Conservation (phyloP, 139 green algal species). For the Chlamydomonas sp. region DNA sequence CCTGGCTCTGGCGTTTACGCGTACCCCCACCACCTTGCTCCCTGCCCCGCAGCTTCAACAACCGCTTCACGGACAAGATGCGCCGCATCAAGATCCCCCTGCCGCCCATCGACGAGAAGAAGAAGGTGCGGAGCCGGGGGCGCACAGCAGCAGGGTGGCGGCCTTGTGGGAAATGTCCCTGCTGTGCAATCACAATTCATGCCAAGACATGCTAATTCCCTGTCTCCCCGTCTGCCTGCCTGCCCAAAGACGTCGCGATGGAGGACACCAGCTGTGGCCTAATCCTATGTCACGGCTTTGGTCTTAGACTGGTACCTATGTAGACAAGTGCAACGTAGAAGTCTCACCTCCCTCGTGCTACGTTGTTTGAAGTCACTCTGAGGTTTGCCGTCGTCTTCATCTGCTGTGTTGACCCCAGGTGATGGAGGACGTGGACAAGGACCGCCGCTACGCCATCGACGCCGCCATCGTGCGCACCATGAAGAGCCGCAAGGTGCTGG, state of each 20-base stretch:
- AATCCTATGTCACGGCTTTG: too few species aligned
- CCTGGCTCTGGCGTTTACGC: not conserved
- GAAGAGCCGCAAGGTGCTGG: constrained; percentile 91
- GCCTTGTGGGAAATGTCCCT: too few species aligned
- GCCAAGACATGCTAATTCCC: too few species aligned
- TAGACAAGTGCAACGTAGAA: too few species aligned
- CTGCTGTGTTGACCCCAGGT: constrained; percentile 2
- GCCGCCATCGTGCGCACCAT: constrained; percentile 92
- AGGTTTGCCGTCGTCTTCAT: too few species aligned
- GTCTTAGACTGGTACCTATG: too few species aligned
- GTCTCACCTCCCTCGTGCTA: too few species aligned
- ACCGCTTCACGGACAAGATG: constrained; percentile 92
- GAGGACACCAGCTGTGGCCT: too few species aligned
- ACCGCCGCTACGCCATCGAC: constrained; percentile 87
- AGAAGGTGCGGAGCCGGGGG: constrained; percentile 71
- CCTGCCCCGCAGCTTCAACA: constrained; percentile 49
- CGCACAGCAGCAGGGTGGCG: too few species aligned
- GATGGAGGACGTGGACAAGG: constrained; percentile 96
- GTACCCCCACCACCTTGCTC: not conserved
- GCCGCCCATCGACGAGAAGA: constrained; percentile 91
- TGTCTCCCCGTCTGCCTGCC: not conserved
- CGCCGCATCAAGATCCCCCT: constrained; percentile 90
- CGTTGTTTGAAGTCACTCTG: too few species aligned
- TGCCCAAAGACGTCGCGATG: too few species aligned
- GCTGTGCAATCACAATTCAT: too few species aligned